Evolutionary conservation across 1,284 basidiomycete genomes (phyloP), one percentile per base, ranked within the genome.

Genomic region (Xerocomus nothofagi): DNA sequence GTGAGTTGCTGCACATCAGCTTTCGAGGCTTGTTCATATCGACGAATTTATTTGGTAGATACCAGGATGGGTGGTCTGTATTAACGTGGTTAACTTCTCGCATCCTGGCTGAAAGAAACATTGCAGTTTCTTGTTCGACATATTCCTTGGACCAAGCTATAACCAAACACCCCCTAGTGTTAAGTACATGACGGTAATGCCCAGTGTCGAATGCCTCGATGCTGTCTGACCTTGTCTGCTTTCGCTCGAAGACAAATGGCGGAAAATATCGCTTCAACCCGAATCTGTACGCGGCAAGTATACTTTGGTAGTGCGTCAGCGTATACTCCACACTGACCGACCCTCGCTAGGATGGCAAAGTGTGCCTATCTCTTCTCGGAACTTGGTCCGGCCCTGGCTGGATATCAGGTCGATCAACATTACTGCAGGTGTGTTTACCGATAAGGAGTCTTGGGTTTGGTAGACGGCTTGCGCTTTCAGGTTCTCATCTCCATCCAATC

Each of bases 401-500:
- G 92, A 78, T 92, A 32, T 62, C 89, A 12, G 91, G 92, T 34
- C 86, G 85, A 65, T 93, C 89, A 14, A 94, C 92, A 5, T 70
- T 94, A 34, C 74, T 93, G 5, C 90, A 92, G 73, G 88, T 84
- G 50, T 37, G 65, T 53, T 38, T 36, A 11, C 29, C 31, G 6
- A 47, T 36, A 32, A n/a, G 31, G 17, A 18, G 18, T 32, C 27
- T 10, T 15, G n/a, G 17, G 15, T 21, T 17, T 42, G 17, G 44
- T 36, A 50, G 17, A 57, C 44, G n/a, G 29, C 5, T 42, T 42
- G 11, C 41, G 10, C 38, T n/a, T 59, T 10, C 56, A 90, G 84
- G 89, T 92, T 26, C 75, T 93, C 37, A 88, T 96, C 38, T 94
- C 91, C n/a, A 93, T 95, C 38, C 93, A 95, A 71, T 91, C 89